Conservation (phyloP, 2,329 filamentous ascomycete species). For the Verticillium longisporum region DNA sequence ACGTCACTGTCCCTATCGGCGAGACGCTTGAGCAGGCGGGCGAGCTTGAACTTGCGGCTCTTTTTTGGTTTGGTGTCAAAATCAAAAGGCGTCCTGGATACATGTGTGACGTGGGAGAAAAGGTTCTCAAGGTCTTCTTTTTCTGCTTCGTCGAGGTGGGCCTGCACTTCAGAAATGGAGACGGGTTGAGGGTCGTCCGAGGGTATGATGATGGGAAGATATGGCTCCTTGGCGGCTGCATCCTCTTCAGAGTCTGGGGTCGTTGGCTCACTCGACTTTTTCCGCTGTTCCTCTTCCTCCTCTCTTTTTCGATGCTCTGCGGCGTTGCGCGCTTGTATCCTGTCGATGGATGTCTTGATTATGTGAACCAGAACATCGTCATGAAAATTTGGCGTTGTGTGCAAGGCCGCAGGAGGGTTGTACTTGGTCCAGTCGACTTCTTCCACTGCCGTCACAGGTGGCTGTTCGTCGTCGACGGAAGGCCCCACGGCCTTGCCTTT, state of each 20-base stretch:
- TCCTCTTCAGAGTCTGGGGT: background rate
- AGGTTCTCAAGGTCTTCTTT: background rate
- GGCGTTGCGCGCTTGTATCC: slow-evolving; percentile 29
- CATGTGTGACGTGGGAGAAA: background rate
- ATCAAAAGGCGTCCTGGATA: background rate
- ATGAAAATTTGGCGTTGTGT: slow-evolving; percentile 26
- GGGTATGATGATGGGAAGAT: slow-evolving; percentile 25
- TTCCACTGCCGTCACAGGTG: slow-evolving; percentile 13
- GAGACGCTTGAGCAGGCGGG: slow-evolving; percentile 26
- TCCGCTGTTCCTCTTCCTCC: slow-evolving; percentile 14
- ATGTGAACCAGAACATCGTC: slow-evolving; percentile 34
- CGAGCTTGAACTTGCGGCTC: slow-evolving; percentile 23
- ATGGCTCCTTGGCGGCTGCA: slow-evolving; percentile 15
- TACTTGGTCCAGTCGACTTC: slow-evolving; percentile 39
- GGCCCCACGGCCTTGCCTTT: slow-evolving; percentile 7
- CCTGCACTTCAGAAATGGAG: background rate
- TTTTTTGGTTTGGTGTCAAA: slow-evolving; percentile 13
- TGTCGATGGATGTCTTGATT: slow-evolving; percentile 36
- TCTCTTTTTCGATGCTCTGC: background rate
- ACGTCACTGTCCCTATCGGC: background rate
- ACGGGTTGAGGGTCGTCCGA: slow-evolving; percentile 3
- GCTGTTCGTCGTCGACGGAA: slow-evolving; percentile 1
- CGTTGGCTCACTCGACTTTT: slow-evolving; percentile 5
- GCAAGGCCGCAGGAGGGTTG: slow-evolving; percentile 36
- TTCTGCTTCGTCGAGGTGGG: background rate